Evolutionary conservation across 2,329 filamentous ascomycete species (phyloP).

Genomic region (Exophiala sp.): DNA sequence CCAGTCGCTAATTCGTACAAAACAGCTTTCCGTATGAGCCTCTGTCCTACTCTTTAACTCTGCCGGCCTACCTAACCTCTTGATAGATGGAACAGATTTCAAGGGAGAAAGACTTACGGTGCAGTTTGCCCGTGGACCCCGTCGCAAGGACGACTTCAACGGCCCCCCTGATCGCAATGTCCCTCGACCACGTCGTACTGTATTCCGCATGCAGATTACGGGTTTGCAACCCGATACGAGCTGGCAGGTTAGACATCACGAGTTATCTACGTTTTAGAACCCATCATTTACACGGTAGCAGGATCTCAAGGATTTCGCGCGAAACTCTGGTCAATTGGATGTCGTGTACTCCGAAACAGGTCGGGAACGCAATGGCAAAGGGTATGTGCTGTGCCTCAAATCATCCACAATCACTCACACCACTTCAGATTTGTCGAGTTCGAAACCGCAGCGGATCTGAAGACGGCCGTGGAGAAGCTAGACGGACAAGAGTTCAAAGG

Average conservation of each 20-base stretch:
- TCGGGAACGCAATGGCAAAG: slow-evolving; percentile 86
- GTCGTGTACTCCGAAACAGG: slow-evolving; percentile 97
- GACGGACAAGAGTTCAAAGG: slow-evolving; percentile 93
- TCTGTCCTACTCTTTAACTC: background rate
- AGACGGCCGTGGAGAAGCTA: slow-evolving; percentile 89
- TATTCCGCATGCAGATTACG: slow-evolving; percentile 95
- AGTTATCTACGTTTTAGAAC: slow-evolving; percentile 10
- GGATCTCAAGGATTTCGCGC: slow-evolving; percentile 99
- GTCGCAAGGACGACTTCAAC: slow-evolving; percentile 63
- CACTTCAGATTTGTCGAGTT: slow-evolving; percentile 86
- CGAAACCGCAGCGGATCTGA: slow-evolving; percentile 85
- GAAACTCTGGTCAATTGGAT: slow-evolving; percentile 83
- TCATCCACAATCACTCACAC: slow-evolving; percentile 21
- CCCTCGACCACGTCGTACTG: slow-evolving; percentile 85
- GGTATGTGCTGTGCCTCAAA: slow-evolving; percentile 56
- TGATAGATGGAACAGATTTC: slow-evolving; percentile 87
- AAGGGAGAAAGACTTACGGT: slow-evolving; percentile 97
- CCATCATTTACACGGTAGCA: slow-evolving; percentile 38
- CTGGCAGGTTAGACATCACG: slow-evolving; percentile 90
- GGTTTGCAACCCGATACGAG: slow-evolving; percentile 97
- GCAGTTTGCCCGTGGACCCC: slow-evolving; percentile 91
- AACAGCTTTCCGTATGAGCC: slow-evolving; percentile 23
- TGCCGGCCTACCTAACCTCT: slow-evolving; percentile 31
- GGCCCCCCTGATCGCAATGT: slow-evolving; percentile 59
- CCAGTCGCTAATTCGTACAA: slow-evolving; percentile 2